A percentile compares a stretch with the other conserved stretches of the same genome.
Conservation (phyloP, 2,329 filamentous ascomycete species). For the Pyrenophora tritici-repentis region DNA sequence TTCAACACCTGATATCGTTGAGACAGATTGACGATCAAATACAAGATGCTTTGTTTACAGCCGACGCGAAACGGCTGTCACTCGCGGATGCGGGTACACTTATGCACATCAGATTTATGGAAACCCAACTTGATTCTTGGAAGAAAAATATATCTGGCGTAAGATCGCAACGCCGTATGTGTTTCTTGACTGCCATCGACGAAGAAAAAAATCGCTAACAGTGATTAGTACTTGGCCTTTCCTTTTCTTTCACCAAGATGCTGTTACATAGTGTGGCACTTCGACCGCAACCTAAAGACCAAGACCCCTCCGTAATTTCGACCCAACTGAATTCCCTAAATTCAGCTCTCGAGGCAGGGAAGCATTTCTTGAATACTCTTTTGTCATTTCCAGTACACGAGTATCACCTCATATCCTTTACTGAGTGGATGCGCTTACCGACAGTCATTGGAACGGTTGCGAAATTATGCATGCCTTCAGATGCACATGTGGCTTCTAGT, state of each 20-base stretch:
- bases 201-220: background rate
- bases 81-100: constrained; percentile 34
- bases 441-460: constrained; percentile 36
- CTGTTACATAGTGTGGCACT: constrained; percentile 35
- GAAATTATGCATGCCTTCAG: constrained; percentile 36
- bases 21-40: constrained; percentile 43
- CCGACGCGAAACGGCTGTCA: constrained; percentile 24
- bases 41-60: constrained; percentile 34
- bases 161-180: constrained; percentile 28
- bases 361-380: constrained; percentile 70
- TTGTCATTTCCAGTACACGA: constrained; percentile 69
- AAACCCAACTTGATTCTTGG: constrained; percentile 36
- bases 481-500: constrained; percentile 25
- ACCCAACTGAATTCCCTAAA: constrained; percentile 32
- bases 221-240: constrained; percentile 32
- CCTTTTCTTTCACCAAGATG: constrained; percentile 35
- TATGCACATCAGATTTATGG: constrained; percentile 37
- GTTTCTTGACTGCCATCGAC: too few species aligned
- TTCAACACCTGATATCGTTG: constrained; percentile 30
- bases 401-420: constrained; percentile 39
- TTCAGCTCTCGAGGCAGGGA: constrained; percentile 63
- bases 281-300: constrained; percentile 15
- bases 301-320: constrained; percentile 2
- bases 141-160: constrained; percentile 18
- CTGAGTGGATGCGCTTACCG: constrained; percentile 43